These are phyloP conservation scores for Amaranthus hypochondriacus DNA, from an alignment of 148 eudicot genomes.

Conservation along the genomic window DNA sequence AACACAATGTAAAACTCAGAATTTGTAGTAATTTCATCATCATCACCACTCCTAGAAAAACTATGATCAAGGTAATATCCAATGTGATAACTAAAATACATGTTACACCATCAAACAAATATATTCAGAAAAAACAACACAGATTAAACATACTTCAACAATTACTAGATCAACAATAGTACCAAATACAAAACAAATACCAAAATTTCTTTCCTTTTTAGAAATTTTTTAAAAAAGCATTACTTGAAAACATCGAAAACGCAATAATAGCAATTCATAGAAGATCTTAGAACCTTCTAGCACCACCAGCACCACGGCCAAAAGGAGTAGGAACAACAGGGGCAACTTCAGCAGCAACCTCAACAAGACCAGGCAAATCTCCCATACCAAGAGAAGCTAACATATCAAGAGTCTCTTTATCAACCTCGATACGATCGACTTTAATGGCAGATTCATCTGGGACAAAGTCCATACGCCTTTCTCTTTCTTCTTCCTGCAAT, in stretches of 20 bases:
- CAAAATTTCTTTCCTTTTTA: background rate
- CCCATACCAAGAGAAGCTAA: slow-evolving; percentile 33
- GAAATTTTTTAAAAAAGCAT: background rate
- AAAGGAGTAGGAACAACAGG: background rate
- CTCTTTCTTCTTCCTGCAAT: slow-evolving; percentile 40
- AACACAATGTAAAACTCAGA: too few species aligned
- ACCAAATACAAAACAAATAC: too few species aligned
- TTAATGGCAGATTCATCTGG: slow-evolving; percentile 38
- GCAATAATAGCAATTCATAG: background rate
- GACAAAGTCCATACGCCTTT: slow-evolving; percentile 38
- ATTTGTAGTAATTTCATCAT: too few species aligned
- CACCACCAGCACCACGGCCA: slow-evolving; percentile 21
- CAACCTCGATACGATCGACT: slow-evolving; percentile 29
- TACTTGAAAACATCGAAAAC: background rate
- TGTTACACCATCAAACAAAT: too few species aligned
- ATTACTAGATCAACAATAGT: too few species aligned
- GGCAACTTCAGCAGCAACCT: slow-evolving; percentile 9
- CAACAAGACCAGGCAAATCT: slow-evolving; percentile 28
- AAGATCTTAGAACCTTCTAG: slow-evolving; percentile 10
- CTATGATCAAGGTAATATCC: too few species aligned
- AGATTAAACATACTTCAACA: too few species aligned
- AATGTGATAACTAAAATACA: too few species aligned
- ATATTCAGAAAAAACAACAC: too few species aligned
- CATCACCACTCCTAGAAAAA: too few species aligned
- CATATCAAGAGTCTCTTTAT: slow-evolving; percentile 35